Evolutionary conservation across 805 yeast genomes (phyloP).

Genomic region (Pichia cephalocereana): DNA sequence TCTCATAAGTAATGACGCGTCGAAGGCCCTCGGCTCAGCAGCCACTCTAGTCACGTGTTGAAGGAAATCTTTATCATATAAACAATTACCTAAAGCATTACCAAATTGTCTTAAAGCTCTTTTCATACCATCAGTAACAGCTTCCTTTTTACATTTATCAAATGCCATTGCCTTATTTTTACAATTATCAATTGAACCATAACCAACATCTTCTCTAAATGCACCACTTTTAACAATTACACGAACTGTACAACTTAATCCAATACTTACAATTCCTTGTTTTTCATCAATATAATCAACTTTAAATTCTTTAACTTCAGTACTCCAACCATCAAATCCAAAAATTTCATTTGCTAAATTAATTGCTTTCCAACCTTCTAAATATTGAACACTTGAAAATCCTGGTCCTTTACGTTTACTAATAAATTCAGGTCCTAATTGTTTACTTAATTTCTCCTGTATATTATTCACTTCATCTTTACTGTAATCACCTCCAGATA

Average conservation of each 20-base stretch:
- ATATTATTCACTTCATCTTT: constrained; percentile 21
- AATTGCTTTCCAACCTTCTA: constrained; percentile 80
- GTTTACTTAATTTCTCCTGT: constrained; percentile 24
- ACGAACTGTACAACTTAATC: constrained; percentile 62
- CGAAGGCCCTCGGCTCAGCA: constrained; percentile 22
- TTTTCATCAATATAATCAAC: constrained; percentile 66
- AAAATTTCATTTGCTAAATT: constrained; percentile 73
- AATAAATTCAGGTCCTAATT: constrained; percentile 70
- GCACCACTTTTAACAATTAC: constrained; percentile 76
- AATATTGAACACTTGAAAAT: constrained; percentile 56
- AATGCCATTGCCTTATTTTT: constrained; percentile 62
- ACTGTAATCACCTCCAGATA: constrained; percentile 11
- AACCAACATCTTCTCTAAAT: constrained; percentile 68
- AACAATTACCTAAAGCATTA: constrained; percentile 69
- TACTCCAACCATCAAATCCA: constrained; percentile 79
- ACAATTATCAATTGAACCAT: constrained; percentile 66
- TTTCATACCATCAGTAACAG: constrained; percentile 77
- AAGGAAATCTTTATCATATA: constrained; percentile 66
- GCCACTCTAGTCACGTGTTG: constrained; percentile 38
- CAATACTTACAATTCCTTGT: constrained; percentile 50
- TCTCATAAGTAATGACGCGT: constrained; percentile 26
- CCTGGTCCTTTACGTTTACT: constrained; percentile 72
- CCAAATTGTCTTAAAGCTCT: constrained; percentile 76
- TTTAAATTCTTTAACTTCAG: constrained; percentile 55
- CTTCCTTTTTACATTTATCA: constrained; percentile 76